Base-by-base conservation (phyloP, 192 early-diverging fungal genomes). In the Rhizophagus prolifer region DNA sequence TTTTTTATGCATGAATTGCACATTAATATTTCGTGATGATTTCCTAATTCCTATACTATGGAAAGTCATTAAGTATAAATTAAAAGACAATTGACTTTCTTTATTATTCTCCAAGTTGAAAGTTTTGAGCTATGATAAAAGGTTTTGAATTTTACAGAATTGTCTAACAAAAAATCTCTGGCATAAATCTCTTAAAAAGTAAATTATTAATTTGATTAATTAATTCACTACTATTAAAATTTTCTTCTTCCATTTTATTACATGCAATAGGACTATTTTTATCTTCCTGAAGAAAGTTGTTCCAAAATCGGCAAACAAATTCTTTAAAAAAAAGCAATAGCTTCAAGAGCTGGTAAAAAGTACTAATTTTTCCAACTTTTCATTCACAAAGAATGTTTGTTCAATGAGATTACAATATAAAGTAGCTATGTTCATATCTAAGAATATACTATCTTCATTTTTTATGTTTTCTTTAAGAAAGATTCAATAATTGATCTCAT, bases 331-430 rank as follows among this genome's bases (percentile, higher is more conserved):
- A 64, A 7, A n/a, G 77, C 70, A n/a, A 78, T 66, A 26, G 25
- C 54, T 23, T 38, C 8, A 36, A 34, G 21, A 7, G 62, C 63
- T 12, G 28, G 8, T n/a, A 16, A 78, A 78, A 13, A 54, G 10
- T 9, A 8, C 10, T 19, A 78, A 46, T 0, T 2, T 19, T n/a
- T 50, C 23, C 10, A 78, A 64, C 1, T 41, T 36, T 23, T 36
- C 31, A 4, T 70, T 14, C 16, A 58, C 14, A 61, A 74, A 78
- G 60, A 74, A 78, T 28, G 13, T 47, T 30, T 70, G 23, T 38
- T 78, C 70, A 63, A 78, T 72, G 9, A 78, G 23, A 54, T 78
- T 70, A 65, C 71, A 78, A 25, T 61, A 72, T 21, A 78, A 46
- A 23, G 77, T 38, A 19, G 59, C 30, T 25, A 78, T 58, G 14